A percentile compares a stretch with the other conserved stretches of the same genome.
Conservation (phyloP, 352 stramenopile species). For the Phytophthora macrochlamydospora region DNA sequence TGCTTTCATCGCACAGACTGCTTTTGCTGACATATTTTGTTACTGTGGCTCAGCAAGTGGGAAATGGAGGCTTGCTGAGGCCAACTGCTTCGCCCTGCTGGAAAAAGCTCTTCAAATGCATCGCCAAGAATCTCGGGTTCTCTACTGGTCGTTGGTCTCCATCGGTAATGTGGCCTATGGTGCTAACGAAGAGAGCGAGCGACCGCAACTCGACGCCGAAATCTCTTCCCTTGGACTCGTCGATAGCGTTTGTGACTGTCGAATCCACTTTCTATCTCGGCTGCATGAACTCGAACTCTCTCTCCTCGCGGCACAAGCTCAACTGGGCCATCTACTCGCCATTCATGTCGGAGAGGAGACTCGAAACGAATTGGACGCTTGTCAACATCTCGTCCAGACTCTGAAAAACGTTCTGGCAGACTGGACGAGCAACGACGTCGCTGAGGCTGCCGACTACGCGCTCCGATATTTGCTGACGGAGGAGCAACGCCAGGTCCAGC, state of each 20-base stretch:
- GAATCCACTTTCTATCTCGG: slow-evolving; percentile 50
- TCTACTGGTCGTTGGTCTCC: slow-evolving; percentile 64
- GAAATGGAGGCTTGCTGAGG: slow-evolving; percentile 48
- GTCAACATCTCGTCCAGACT: slow-evolving; percentile 45
- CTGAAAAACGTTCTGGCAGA: slow-evolving; percentile 43
- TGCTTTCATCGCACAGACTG: background rate
- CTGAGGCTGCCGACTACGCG: slow-evolving; percentile 61
- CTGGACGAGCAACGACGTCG: slow-evolving; percentile 53
- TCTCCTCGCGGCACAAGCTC: slow-evolving; percentile 27
- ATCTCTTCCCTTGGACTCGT: slow-evolving; percentile 44
- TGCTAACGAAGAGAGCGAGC: slow-evolving; percentile 15
- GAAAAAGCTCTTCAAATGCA: slow-evolving; percentile 44
- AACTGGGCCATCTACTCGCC: slow-evolving; percentile 43
- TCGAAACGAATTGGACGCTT: slow-evolving; percentile 69
- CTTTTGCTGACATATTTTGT: background rate
- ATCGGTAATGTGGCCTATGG: slow-evolving; percentile 63
- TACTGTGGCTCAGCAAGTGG: slow-evolving; percentile 13
- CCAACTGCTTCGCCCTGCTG: slow-evolving; percentile 46
- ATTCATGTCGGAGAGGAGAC: slow-evolving; percentile 71
- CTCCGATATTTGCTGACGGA: slow-evolving; percentile 61
- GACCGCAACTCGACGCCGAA: slow-evolving; percentile 25
- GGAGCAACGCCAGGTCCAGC: slow-evolving; percentile 55
- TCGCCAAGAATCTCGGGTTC: slow-evolving; percentile 36
- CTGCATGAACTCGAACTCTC: slow-evolving; percentile 56
- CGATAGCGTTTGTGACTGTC: slow-evolving; percentile 42